Evolutionary conservation across 805 yeast genomes (phyloP).

Genomic region (Jamesozyma spencerorum): DNA sequence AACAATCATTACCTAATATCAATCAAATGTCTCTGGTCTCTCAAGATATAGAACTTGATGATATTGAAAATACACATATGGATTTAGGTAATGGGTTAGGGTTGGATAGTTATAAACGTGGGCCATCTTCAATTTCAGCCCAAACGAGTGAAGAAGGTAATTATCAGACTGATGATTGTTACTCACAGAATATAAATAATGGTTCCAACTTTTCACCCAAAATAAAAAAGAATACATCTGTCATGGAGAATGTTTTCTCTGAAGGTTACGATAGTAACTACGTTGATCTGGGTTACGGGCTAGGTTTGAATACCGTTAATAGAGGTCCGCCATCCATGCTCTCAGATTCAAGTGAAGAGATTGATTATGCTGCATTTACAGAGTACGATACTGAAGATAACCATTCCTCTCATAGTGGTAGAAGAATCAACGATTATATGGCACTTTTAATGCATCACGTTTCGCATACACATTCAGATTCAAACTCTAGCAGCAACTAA

Average conservation of each 20-base stretch:
- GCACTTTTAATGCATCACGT: too few relatives aligned
- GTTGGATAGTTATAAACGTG: slow-evolving; percentile 27
- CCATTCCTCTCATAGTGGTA: not conserved
- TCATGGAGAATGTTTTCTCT: too few relatives aligned
- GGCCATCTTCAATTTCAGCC: slow-evolving; percentile 34
- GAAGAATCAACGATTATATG: too few relatives aligned
- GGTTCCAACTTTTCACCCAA: too few relatives aligned
- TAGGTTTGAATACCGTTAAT: slow-evolving; percentile 28
- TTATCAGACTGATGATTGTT: not conserved
- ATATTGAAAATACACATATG: slow-evolving; percentile 13
- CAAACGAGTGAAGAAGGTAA: slow-evolving; percentile 24
- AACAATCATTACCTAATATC: not conserved
- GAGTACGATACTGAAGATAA: not conserved
- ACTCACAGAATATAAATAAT: too few relatives aligned
- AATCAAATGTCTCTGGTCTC: slow-evolving; percentile 1
- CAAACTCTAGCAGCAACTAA: too few relatives aligned
- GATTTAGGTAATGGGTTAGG: slow-evolving; percentile 32
- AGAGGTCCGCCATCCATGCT: slow-evolving; percentile 32
- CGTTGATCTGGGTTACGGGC: slow-evolving; percentile 26
- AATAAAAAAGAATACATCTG: slow-evolving; percentile 16
- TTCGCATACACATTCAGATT: too few relatives aligned
- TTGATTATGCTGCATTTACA: not conserved
- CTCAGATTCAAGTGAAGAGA: slow-evolving; percentile 28
- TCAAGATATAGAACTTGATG: not conserved
- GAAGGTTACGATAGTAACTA: slow-evolving; percentile 5